Evolutionary conservation across 2,329 filamentous ascomycete species (phyloP).

Genomic region (Sordariomycetes sp.): DNA sequence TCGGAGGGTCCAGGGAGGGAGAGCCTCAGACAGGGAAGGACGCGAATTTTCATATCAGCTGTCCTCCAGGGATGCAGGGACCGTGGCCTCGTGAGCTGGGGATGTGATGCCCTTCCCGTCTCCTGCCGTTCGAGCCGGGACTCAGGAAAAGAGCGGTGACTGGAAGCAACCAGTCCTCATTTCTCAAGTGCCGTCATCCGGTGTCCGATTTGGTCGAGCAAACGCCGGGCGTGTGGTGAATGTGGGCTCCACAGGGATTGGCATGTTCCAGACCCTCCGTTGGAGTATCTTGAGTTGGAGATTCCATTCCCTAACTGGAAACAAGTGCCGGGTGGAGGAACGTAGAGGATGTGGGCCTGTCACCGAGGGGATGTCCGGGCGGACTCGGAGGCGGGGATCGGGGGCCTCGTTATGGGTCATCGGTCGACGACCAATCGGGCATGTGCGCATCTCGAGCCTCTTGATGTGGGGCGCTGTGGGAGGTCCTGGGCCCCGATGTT

Average conservation of each 20-base stretch:
- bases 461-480: not conserved
- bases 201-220: not conserved
- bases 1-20: not conserved
- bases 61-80: not conserved
- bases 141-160: not conserved
- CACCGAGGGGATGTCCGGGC: conserved; percentile 1
- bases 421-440: conserved; percentile 1
- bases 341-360: not conserved
- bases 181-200: not conserved
- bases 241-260: not conserved
- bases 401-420: not conserved
- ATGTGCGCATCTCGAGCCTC: not conserved
- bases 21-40: not conserved
- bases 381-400: not conserved
- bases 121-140: not conserved
- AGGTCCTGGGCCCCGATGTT: not conserved
- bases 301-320: not conserved
- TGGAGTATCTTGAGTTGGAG: not conserved
- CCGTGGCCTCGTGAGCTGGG: not conserved
- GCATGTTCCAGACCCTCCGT: not conserved
- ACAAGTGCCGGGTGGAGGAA: not conserved
- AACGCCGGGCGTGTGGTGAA: not conserved
- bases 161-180: not conserved
- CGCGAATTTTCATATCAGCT: not conserved
- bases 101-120: too few species aligned